Evolutionary conservation across 2,329 filamentous ascomycete species (phyloP), one percentile per base, ranked within the genome.

Genomic region (Calonectria pseudoturangicola): DNA sequence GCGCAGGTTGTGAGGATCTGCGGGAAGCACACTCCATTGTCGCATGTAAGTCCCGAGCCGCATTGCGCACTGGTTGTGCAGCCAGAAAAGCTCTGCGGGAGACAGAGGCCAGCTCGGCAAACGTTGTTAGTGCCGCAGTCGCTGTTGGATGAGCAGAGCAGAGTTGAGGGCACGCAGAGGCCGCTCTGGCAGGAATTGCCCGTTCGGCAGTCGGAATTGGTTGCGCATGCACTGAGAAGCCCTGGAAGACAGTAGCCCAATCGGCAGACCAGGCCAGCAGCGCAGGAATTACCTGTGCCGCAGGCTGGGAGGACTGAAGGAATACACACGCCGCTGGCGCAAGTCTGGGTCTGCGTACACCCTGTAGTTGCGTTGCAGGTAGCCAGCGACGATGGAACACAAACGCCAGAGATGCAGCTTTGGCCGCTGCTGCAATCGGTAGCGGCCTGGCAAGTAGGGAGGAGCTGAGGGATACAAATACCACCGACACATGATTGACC

Each of bases 181-280:
- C 65, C 65, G 13, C 41, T 18, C 47, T 60, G 43, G 51, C 72
- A 74, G 15, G 60, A 45, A 16, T 72, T 62, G 27, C 65, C 65
- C 3, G 25, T 21, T 27, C 58, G 54, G 36, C 72, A 74, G 27
- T 63, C 56, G 4, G 48, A n/a, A 21, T 48, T 68, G 58, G 28
- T 54, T 4, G 58, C 36, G 27, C 69, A 71, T 15, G 56, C 56
- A 27, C 21, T 56, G 47, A 71, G 56, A 4, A 71, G n/a, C 1
- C 69, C 64, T 16, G 69, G 69, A 2, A 71, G 64, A 63, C 69
- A 71, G 27, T 33, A 48, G 27, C 69, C 69, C 16, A 68, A 56
- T 4, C 69, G 47, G 39, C 69, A 71, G 13, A 67, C 64, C 18
- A 71, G 27, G 16, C 69, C 69, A 16, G 66, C 64, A 9, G 56